phyloP scores from a whole-genome alignment of 768 basidiomycete genomes.

The Lactifluus piperatus region DNA sequence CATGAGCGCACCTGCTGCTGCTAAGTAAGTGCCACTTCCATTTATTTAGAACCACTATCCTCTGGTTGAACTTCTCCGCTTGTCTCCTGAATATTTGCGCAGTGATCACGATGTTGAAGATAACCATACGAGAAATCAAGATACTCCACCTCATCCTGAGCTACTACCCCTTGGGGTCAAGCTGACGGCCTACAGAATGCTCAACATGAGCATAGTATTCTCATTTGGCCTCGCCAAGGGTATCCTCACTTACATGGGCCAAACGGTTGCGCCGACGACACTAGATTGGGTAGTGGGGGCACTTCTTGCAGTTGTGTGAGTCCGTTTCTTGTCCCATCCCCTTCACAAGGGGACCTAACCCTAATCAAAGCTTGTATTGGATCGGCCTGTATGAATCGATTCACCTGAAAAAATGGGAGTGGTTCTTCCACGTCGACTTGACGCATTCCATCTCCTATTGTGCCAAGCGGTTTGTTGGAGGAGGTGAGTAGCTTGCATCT shows the following conservation, averaged over 20 bases:
- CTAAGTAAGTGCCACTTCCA: background rate
- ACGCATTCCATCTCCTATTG: background rate
- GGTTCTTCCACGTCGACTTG: slow-evolving; percentile 9
- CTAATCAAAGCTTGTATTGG: background rate
- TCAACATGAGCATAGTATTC: slow-evolving; percentile 1
- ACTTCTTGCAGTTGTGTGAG: background rate
- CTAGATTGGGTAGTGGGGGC: slow-evolving; percentile 7
- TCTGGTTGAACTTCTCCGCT: too few species aligned
- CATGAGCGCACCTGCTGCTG: background rate
- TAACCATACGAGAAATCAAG: background rate
- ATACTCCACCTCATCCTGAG: background rate
- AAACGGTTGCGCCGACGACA: background rate
- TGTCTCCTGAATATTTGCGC: background rate
- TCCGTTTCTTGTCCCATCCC: background rate
- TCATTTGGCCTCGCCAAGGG: background rate
- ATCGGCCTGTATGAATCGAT: background rate
- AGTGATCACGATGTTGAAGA: background rate
- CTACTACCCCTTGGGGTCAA: slow-evolving; percentile 1
- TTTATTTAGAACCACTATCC: background rate
- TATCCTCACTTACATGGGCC: slow-evolving; percentile 2
- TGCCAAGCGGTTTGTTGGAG: slow-evolving; percentile 1
- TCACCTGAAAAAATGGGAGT: background rate
- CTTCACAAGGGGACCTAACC: background rate
- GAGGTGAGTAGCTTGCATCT: background rate
- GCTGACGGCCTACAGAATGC: background rate